phyloP scores from a whole-genome alignment of 306 rosid species.

The Malus asiatica region DNA sequence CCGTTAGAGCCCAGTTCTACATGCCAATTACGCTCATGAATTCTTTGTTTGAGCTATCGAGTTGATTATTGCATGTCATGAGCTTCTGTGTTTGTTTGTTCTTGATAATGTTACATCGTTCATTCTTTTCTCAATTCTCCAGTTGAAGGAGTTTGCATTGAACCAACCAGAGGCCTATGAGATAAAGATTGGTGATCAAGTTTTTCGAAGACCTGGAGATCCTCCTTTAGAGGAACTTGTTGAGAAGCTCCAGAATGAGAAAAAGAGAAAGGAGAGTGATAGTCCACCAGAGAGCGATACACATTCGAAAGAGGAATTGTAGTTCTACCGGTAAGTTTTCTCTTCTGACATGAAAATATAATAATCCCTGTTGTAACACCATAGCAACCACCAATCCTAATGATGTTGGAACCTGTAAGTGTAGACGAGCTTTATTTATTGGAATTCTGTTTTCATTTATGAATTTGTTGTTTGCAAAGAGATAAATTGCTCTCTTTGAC shows the following conservation, averaged over 20 bases:
- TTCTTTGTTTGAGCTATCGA: not conserved
- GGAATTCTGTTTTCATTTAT: not conserved
- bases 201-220: constrained; percentile 77
- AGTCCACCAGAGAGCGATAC: constrained; percentile 19
- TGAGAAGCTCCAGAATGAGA: constrained; percentile 39
- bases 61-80: not conserved
- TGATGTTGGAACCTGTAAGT: too few species aligned
- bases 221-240: constrained; percentile 68
- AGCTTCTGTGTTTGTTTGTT: not conserved
- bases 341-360: not conserved
- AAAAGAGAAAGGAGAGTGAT: constrained; percentile 25
- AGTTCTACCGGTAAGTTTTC: constrained; percentile 6
- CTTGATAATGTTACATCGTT: not conserved
- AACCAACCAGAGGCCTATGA: constrained; percentile 78
- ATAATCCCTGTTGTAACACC: not conserved
- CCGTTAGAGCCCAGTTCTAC: not conserved
- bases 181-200: constrained; percentile 71
- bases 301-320: constrained; percentile 52
- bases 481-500: not conserved
- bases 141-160: constrained; percentile 82
- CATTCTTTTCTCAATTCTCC: not conserved
- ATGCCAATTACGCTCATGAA: not conserved
- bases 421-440: not conserved
- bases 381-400: not conserved
- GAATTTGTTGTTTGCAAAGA: not conserved